Percentiles rank a stretch among this genome's conserved stretches.
Evolutionary conservation across 495 filamentous ascomycete genomes (phyloP).

Genomic region (Penicillium tannophilum): DNA sequence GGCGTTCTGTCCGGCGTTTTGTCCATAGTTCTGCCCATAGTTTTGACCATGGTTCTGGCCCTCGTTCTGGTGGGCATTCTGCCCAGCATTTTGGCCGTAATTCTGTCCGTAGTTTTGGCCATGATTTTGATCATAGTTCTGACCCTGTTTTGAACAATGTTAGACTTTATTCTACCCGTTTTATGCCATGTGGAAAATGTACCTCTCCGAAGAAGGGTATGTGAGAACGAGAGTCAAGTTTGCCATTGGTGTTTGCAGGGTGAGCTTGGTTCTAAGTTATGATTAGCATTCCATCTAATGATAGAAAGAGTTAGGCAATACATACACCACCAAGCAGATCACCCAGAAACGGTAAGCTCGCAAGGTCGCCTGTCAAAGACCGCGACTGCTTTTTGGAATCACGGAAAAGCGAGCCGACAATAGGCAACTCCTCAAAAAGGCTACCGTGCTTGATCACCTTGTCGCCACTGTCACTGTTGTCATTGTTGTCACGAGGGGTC

Average conservation of each 20-base stretch:
- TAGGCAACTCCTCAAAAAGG: constrained; percentile 2
- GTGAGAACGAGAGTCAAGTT: constrained; percentile 8
- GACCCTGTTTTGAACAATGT: background rate
- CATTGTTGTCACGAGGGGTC: constrained; percentile 1
- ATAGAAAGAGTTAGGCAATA: background rate
- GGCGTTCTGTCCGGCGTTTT: constrained; percentile 13
- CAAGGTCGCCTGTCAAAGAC: constrained; percentile 22
- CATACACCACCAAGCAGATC: constrained; percentile 23
- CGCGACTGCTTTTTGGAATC: background rate
- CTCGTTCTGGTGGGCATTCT: constrained; percentile 7
- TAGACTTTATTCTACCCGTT: background rate
- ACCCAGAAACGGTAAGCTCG: constrained; percentile 19
- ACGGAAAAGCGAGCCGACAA: constrained; percentile 1
- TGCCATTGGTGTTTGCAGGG: constrained; percentile 6
- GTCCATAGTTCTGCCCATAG: constrained; percentile 1
- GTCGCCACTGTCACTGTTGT: too few relatives aligned
- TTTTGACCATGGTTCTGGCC: constrained; percentile 15
- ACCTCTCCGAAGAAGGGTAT: constrained; percentile 1
- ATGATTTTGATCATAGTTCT: constrained; percentile 13
- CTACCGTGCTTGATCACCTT: constrained; percentile 1
- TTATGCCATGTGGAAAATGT: background rate
- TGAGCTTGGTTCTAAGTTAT: constrained; percentile 10
- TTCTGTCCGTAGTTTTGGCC: constrained; percentile 11
- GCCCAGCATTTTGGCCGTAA: constrained; percentile 6
- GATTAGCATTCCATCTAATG: background rate